Evolutionary conservation across 2,329 filamentous ascomycete genomes (phyloP), one percentile per base, ranked within the genome.

Genomic region (Diaporthe vaccinii): DNA sequence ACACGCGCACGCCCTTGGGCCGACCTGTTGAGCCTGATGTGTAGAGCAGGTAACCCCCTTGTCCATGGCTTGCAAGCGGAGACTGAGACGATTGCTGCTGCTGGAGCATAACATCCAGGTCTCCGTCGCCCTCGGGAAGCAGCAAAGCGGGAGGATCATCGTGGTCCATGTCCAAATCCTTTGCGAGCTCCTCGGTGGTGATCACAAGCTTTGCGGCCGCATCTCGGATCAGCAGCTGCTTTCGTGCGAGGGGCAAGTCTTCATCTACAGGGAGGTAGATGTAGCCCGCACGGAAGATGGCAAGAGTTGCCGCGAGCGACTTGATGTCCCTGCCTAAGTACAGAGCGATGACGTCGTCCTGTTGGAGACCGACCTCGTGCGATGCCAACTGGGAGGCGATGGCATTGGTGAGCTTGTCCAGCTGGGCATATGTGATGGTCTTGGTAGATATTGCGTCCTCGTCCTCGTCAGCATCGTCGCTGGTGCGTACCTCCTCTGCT

Each of bases 301-400:
- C 91, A n/a, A 93, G 81, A 68, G 92, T 92, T 2, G 90, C 88
- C 77, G 92, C 90, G 0, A 90, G 91, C 1, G 91, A 91, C 80
- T 92, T 89, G 0, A 91, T 87, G 76, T 89, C 91, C 78, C 93
- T 93, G 61, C 91, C 89, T 77, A 93, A 92, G 78, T 90, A 92
- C 22, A 93, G 86, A 3, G 87, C 91, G 51, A 93, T 83, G 2
- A 92, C 84, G 61, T 84, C 83, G 22, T 89, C 88, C 1, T 86
- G 82, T 3, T 91, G 81, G 3, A 92, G 80, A 44, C 58, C 58
- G 10, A 53, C 46, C 34, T 73, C 57, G 9, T 77, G 75, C 28
- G 69, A 62, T 20, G 75, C 89, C 84, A 79, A 55, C 59, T 58
- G 76, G 55, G 77, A 71, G 10, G 90, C 90, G 69, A 93, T 85